A percentile compares a stretch with the other conserved stretches of the same genome.
Evolutionary conservation across 2,329 filamentous ascomycete genomes (phyloP).

Genomic region (Macrophomina pseudophaseolina): DNA sequence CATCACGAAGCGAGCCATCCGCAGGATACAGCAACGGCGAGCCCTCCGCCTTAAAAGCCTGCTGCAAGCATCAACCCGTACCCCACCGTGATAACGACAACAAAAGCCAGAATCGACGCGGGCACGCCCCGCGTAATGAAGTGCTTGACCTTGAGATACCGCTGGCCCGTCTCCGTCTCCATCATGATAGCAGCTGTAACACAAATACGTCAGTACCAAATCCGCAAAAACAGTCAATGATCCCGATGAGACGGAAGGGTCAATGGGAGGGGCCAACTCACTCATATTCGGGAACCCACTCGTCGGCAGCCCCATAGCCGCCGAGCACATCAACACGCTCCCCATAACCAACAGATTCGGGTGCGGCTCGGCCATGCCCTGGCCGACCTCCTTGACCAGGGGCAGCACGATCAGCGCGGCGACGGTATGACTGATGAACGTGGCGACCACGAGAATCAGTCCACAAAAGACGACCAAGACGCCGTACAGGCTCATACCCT

Average conservation of each 20-base stretch:
- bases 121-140: conserved; percentile 95
- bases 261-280: conserved; percentile 60
- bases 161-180: conserved; percentile 84
- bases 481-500: conserved; percentile 81
- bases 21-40: too few species aligned
- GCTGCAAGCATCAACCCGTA: conserved; percentile 87
- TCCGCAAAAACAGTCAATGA: background rate
- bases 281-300: conserved; percentile 99
- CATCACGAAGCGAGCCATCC: background rate
- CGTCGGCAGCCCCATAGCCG: conserved; percentile 96
- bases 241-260: background rate
- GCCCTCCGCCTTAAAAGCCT: conserved; percentile 56
- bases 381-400: conserved; percentile 84
- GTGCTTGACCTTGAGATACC: conserved; percentile 90
- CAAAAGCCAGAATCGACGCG: conserved; percentile 78
- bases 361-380: conserved; percentile 84
- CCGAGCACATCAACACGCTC: conserved; percentile 92
- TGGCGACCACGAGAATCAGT: conserved; percentile 89
- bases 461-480: conserved; percentile 79
- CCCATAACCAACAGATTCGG: conserved; percentile 96
- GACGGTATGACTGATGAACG: conserved; percentile 97
- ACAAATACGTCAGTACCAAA: conserved; percentile 25
- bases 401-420: conserved; percentile 94
- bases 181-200: conserved; percentile 90
- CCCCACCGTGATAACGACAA: conserved; percentile 84